A percentile compares a stretch with the other conserved stretches of the same genome.
phyloP scores from a whole-genome alignment of 805 yeast genomes.

The Myxozyma mucilagina region DNA sequence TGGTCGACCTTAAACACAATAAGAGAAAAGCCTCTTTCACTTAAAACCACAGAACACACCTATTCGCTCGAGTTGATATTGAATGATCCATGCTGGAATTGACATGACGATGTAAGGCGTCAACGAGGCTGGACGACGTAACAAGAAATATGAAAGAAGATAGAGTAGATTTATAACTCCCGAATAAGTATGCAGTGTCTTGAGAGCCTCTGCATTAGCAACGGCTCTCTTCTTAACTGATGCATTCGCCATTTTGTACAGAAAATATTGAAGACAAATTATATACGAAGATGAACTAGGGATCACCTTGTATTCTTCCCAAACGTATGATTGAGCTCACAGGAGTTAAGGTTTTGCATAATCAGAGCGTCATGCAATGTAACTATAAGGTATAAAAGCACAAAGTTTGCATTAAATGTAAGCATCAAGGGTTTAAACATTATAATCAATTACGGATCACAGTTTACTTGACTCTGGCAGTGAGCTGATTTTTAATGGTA shows the following conservation, averaged over 20 bases:
- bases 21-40: neutral
- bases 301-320: neutral
- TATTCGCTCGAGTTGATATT: slow-evolving; percentile 56
- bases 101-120: slow-evolving; percentile 48
- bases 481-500: neutral
- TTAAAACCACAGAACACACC: slow-evolving; percentile 36
- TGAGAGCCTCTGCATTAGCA: slow-evolving; percentile 40
- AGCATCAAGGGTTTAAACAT: neutral
- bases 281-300: neutral
- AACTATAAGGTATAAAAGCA: neutral
- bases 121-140: slow-evolving; percentile 51
- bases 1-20: slow-evolving; percentile 51
- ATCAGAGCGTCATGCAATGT: neutral
- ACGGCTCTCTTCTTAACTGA: slow-evolving; percentile 46
- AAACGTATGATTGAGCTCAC: neutral
- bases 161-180: slow-evolving; percentile 45
- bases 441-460: no score
- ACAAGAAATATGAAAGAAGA: slow-evolving; percentile 43
- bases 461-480: neutral
- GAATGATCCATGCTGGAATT: slow-evolving; percentile 47
- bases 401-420: neutral
- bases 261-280: neutral
- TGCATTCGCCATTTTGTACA: slow-evolving; percentile 47
- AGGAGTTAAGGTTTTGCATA: neutral
- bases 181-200: slow-evolving; percentile 42